Evolutionary conservation across 2,329 filamentous ascomycete genomes (phyloP).

Genomic region (Calonectria honghensis): DNA sequence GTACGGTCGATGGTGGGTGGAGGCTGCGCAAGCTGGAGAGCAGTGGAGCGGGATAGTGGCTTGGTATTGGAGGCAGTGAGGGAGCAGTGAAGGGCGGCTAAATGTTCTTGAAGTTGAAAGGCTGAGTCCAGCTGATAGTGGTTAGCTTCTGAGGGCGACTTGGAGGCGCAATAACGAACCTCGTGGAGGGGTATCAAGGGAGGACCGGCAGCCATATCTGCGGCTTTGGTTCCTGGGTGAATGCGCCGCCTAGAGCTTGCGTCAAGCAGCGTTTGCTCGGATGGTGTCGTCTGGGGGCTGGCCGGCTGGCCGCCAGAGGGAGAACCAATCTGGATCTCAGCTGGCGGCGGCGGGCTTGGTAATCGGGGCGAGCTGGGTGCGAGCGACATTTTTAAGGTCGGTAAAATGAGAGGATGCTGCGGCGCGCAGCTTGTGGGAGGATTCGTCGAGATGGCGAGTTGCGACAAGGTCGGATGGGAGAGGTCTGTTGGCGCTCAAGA

Average conservation of each 20-base stretch:
- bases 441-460: conserved; percentile 37
- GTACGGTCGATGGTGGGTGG: conserved; percentile 89
- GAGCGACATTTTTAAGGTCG: conserved; percentile 69
- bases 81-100: conserved; percentile 91
- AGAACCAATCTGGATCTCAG: conserved; percentile 94
- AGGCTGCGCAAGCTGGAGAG: conserved; percentile 84
- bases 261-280: conserved; percentile 79
- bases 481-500: conserved; percentile 29
- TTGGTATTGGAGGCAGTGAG: conserved; percentile 81
- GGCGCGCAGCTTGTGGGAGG: conserved; percentile 33
- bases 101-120: conserved; percentile 97
- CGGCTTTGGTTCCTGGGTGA: conserved; percentile 92
- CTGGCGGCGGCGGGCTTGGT: conserved; percentile 94
- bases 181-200: conserved; percentile 90
- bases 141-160: conserved; percentile 42
- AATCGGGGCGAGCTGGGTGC: conserved; percentile 90
- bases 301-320: conserved; percentile 75
- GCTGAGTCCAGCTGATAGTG: conserved; percentile 88
- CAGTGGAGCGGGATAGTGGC: conserved; percentile 85
- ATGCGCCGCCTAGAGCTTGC: conserved; percentile 88
- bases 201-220: conserved; percentile 93
- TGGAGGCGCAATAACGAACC: conserved; percentile 68
- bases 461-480: conserved; percentile 39
- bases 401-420: conserved; percentile 45
- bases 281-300: conserved; percentile 76